phyloP scores from a whole-genome alignment of 306 rosid species.

The Corylus americana region DNA sequence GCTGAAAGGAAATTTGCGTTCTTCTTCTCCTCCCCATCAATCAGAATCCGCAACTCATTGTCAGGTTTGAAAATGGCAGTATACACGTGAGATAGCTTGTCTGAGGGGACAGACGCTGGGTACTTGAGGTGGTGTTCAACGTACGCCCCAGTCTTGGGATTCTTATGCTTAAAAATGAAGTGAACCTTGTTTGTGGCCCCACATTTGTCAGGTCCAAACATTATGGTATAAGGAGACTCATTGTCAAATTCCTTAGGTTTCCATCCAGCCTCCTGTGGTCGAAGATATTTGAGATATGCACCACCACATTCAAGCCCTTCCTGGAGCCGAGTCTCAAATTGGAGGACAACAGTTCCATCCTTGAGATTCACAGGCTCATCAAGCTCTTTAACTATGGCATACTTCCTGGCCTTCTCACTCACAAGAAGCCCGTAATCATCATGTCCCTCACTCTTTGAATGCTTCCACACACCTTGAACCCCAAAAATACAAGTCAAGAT shows the following conservation, averaged over 20 bases:
- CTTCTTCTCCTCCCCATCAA: conserved; percentile 62
- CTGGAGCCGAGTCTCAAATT: conserved; percentile 86
- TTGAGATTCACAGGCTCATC: conserved; percentile 59
- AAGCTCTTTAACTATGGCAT: conserved; percentile 81
- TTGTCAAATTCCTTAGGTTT: conserved; percentile 74
- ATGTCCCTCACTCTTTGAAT: conserved; percentile 88
- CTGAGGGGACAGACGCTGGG: conserved; percentile 87
- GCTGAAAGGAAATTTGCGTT: conserved; percentile 56
- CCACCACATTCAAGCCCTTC: conserved; percentile 99
- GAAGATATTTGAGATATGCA: conserved; percentile 89
- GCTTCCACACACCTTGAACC: conserved; percentile 85
- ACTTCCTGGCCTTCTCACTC: conserved; percentile 83
- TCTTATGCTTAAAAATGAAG: conserved; percentile 92
- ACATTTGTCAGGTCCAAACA: conserved; percentile 98
- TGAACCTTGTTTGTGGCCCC: conserved; percentile 97
- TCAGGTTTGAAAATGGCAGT: conserved; percentile 70
- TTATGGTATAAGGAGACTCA: conserved; percentile 79
- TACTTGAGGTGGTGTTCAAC: conserved; percentile 86
- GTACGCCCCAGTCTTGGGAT: conserved; percentile 75
- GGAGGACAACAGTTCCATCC: conserved; percentile 83
- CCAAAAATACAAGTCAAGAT: conserved; percentile 2
- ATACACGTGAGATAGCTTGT: conserved; percentile 88
- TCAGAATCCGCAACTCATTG: conserved; percentile 40
- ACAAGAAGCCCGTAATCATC: conserved; percentile 91
- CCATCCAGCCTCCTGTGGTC: conserved; percentile 92